A percentile compares a stretch with the other conserved stretches of the same genome.
Evolutionary conservation across 768 basidiomycete species (phyloP).

Genomic region (Tylopilus cervinicoccineus): DNA sequence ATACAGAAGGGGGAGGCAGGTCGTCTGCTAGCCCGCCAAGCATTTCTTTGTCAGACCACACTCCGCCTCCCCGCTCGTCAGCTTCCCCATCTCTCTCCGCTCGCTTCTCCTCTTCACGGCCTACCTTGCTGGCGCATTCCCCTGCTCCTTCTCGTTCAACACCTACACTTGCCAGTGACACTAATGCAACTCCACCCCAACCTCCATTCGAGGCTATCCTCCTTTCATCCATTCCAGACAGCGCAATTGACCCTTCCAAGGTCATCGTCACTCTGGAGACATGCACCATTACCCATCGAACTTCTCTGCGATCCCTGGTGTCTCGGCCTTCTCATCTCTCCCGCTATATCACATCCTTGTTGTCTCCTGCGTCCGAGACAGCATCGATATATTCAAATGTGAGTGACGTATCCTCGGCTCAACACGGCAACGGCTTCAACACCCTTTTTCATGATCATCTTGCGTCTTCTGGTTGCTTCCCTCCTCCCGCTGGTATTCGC

Average conservation of each 20-base stretch:
- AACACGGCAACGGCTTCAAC: conserved; percentile 35
- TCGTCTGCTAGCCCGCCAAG: conserved; percentile 18
- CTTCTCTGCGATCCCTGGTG: conserved; percentile 60
- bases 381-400: conserved; percentile 55
- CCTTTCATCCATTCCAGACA: conserved; percentile 51
- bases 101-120: conserved; percentile 37
- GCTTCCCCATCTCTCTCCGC: conserved; percentile 25
- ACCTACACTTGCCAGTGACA: conserved; percentile 45
- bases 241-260: conserved; percentile 50
- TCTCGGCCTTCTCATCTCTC: conserved; percentile 69
- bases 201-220: conserved; percentile 66
- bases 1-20: not conserved
- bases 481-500: conserved; percentile 50
- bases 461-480: conserved; percentile 51
- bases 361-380: conserved; percentile 40
- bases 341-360: conserved; percentile 47
- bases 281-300: conserved; percentile 59
- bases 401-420: conserved; percentile 33
- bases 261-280: conserved; percentile 74
- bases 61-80: conserved; percentile 32
- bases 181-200: conserved; percentile 42
- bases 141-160: conserved; percentile 41
- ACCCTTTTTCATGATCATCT: conserved; percentile 61
- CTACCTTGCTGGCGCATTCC: conserved; percentile 18
- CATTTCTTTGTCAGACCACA: conserved; percentile 22